These are phyloP conservation scores for Penicillium flavigenum DNA, from an alignment of 495 filamentous ascomycete species.

Conservation along the genomic window DNA sequence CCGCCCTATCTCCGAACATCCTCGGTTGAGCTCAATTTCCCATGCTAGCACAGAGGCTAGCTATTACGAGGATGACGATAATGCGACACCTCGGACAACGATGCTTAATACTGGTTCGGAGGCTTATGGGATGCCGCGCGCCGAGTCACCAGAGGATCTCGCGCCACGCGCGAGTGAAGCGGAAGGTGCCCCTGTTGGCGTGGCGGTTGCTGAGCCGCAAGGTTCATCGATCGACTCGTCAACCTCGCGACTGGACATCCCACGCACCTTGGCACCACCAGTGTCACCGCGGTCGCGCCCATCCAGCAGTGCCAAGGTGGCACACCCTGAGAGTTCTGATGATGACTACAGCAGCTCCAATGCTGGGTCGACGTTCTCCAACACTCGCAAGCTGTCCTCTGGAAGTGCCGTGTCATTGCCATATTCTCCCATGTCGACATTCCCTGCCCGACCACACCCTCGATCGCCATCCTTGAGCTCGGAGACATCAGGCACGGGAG, in stretches of 20 bases:
- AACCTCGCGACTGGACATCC: slow-evolving; percentile 43
- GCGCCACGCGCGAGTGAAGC: slow-evolving; percentile 14
- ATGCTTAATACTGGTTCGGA: slow-evolving; percentile 24
- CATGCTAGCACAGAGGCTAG: slow-evolving; percentile 48
- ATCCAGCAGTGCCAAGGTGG: slow-evolving; percentile 55
- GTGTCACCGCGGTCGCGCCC: slow-evolving; percentile 56
- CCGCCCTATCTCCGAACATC: slow-evolving; percentile 71
- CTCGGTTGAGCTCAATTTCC: slow-evolving; percentile 65
- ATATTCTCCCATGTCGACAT: slow-evolving; percentile 64
- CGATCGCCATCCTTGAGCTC: slow-evolving; percentile 83
- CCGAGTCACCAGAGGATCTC: slow-evolving; percentile 52
- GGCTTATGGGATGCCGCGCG: slow-evolving; percentile 46
- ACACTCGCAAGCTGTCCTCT: slow-evolving; percentile 61
- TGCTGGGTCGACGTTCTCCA: slow-evolving; percentile 52
- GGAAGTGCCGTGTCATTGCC: slow-evolving; percentile 62
- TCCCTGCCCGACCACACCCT: slow-evolving; percentile 47
- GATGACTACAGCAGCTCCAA: slow-evolving; percentile 58
- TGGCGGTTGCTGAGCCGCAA: slow-evolving; percentile 27
- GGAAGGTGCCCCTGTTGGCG: slow-evolving; percentile 24
- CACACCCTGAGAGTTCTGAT: slow-evolving; percentile 62
- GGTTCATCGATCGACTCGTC: slow-evolving; percentile 47
- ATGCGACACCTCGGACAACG: slow-evolving; percentile 32
- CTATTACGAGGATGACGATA: slow-evolving; percentile 30
- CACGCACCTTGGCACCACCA: slow-evolving; percentile 54
- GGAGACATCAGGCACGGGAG: slow-evolving; percentile 62